Evolutionary conservation across 495 filamentous ascomycete genomes (phyloP), one percentile per base, ranked within the genome.

Genomic region (Daldinia childiae): DNA sequence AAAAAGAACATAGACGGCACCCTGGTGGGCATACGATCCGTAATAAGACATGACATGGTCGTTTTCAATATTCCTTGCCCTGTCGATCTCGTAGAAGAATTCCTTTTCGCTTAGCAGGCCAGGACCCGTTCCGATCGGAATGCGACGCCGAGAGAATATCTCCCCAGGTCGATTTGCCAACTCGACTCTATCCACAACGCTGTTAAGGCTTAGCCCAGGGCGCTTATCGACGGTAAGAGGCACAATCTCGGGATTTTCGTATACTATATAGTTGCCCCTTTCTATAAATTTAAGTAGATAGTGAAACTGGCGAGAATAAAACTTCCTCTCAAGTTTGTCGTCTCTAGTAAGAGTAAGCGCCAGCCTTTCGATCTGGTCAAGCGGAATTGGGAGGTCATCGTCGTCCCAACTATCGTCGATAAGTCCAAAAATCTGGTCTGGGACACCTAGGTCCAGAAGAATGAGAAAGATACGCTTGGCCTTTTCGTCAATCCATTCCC

Each of bases 391-490:
- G 17, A 98, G 84, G 79, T 98, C 94, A 52, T 90, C 87, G 74
- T 98, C 95, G 71, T 96, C 93, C 84, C 90, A 93, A 4, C 92
- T 94, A 64, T 91, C 89, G 75, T 97, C 93, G 51, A 97, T 89
- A 43, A 94, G 82, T 17, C 89, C 87, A 73, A 97, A 97, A 56
- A 97, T 96, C 78, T 91, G 91, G 65, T 93, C 90, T 0, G 94
- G 90, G 12, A 93, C 87, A 0, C 90, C 92, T 56, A 97, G 83
- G 63, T 94, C 91, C 43, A 89, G 84, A 34, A 97, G 85, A 34
- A 94, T 92, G 34, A 98, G 85, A 71, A 97, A 98, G 59, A 97
- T 86, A 62, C 89, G 87, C 69, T 87, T 90, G 4, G 92, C 90
- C 72, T 90, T 91, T 66, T 90, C 81, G 57, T 96, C 82, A 65